phyloP scores from a whole-genome alignment of 441 rosid genomes.

The Arabidopsis hybrid region DNA sequence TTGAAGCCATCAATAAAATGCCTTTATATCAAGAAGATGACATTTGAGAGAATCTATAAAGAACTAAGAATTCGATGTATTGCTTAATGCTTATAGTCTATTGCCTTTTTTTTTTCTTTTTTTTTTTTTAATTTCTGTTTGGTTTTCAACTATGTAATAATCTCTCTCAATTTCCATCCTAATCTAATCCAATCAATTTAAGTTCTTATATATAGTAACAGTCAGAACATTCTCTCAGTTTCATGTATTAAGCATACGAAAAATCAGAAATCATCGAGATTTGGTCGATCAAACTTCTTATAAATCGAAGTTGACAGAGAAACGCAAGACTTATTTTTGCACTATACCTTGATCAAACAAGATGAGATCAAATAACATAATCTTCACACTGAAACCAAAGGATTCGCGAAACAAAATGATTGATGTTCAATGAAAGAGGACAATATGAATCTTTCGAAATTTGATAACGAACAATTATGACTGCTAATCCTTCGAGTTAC shows the following conservation, averaged over 20 bases:
- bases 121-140: conserved; percentile 19
- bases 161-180: conserved; percentile 24
- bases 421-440: neutral
- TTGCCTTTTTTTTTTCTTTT: neutral
- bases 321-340: neutral
- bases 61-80: conserved; percentile 12
- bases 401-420: neutral
- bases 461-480: neutral
- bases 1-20: conserved; percentile 23
- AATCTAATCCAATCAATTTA: conserved; percentile 13
- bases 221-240: neutral
- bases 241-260: neutral
- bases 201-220: conserved; percentile 16
- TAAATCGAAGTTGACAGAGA: neutral
- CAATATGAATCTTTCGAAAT: neutral
- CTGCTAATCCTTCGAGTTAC: neutral
- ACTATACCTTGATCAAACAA: neutral
- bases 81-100: conserved; percentile 36
- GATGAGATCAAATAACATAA: neutral
- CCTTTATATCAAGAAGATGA: conserved; percentile 20
- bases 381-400: neutral
- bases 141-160: conserved; percentile 40
- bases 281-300: neutral
- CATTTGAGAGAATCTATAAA: conserved; percentile 13
- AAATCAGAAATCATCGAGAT: neutral